Evolutionary conservation across 306 rosid genomes (phyloP).

Genomic region (Pyrus communis): DNA sequence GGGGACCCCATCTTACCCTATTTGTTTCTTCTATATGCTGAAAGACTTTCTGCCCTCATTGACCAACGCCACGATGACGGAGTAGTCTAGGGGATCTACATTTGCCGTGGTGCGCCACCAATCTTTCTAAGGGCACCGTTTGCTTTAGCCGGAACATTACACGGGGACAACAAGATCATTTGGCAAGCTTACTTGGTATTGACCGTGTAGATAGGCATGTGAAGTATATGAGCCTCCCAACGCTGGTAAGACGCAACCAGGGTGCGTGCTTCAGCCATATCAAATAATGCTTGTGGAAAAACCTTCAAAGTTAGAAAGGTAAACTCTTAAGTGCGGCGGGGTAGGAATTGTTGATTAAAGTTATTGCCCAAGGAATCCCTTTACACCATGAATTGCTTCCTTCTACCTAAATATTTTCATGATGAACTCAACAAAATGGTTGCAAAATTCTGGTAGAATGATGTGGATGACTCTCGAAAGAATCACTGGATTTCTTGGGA

Average conservation of each 20-base stretch:
- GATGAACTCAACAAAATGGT: not conserved
- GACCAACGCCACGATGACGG: not conserved
- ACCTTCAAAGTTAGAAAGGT: not conserved
- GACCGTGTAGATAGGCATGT: not conserved
- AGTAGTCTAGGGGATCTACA: not conserved
- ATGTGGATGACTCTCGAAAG: not conserved
- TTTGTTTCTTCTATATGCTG: not conserved
- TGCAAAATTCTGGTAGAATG: not conserved
- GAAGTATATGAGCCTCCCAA: not conserved
- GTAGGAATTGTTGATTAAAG: not conserved
- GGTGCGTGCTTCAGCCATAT: not conserved
- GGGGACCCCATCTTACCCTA: not conserved
- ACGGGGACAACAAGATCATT: not conserved
- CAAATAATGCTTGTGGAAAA: not conserved
- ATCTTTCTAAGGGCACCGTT: too few relatives aligned
- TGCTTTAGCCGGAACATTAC: not conserved
- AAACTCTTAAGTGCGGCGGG: not conserved
- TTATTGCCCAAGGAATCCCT: not conserved
- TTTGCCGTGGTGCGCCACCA: not conserved
- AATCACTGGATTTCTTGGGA: not conserved
- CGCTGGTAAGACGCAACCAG: rapidly evolving
- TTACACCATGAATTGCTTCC: not conserved
- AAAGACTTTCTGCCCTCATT: not conserved
- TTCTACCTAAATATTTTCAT: not conserved
- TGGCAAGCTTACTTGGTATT: not conserved